Conservation (phyloP, 2,329 filamentous ascomycete genomes). For the Pseudocercospora eumusae region DNA sequence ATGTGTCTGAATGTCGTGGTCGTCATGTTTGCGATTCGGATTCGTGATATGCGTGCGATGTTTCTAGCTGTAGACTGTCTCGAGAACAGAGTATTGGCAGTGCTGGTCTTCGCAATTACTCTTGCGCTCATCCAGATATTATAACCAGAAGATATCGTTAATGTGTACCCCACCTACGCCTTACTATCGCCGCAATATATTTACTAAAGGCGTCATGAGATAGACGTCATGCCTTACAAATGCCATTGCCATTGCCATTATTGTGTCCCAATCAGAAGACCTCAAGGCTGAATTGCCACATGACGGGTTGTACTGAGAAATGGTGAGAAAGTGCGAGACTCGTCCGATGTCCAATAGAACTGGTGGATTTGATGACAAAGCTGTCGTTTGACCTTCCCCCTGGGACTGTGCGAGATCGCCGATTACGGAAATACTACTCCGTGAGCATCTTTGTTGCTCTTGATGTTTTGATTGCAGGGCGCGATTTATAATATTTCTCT, state of each 20-base stretch:
- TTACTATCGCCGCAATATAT: neutral
- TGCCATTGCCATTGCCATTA: conserved; percentile 4
- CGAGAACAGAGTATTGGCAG: neutral
- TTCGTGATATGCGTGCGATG: neutral
- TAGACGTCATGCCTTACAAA: conserved; percentile 8
- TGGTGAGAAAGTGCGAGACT: neutral
- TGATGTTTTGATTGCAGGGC: no score
- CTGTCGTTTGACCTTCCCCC: neutral
- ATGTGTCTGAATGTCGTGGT: conserved; percentile 62
- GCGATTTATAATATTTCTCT: no score
- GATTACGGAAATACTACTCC: neutral
- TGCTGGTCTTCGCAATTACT: neutral
- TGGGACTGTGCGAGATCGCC: neutral
- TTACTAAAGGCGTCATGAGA: conserved; percentile 1
- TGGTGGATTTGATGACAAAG: neutral
- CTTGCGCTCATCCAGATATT: conserved; percentile 5
- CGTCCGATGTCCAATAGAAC: no score
- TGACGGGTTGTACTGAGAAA: neutral
- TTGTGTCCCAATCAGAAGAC: neutral
- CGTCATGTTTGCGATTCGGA: conserved; percentile 52
- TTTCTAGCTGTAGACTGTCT: neutral
- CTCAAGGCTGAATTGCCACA: neutral
- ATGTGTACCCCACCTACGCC: conserved; percentile 1
- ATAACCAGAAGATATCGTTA: neutral
- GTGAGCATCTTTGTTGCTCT: no score